These are phyloP conservation scores for Goniomonas avonlea DNA, from an alignment of 78 protist genomes.

Conservation along the genomic window DNA sequence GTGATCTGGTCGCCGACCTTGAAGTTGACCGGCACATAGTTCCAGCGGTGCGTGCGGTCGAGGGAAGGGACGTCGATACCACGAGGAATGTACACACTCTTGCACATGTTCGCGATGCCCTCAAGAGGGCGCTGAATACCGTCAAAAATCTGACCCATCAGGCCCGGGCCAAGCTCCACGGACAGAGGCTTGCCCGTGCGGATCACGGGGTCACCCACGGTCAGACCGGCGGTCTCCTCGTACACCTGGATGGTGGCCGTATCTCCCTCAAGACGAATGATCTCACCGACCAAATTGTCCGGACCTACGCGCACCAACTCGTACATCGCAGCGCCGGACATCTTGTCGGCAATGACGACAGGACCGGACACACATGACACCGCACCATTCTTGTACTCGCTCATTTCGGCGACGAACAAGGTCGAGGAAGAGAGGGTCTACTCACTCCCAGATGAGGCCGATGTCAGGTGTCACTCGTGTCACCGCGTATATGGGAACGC, in stretches of 20 bases:
- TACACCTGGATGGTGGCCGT: conserved; percentile 96
- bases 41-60: conserved; percentile 65
- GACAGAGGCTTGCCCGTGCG: conserved; percentile 97
- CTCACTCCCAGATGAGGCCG: background rate
- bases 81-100: conserved; percentile 24
- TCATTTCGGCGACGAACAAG: background rate
- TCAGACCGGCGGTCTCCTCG: conserved; percentile 86
- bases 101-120: conserved; percentile 35
- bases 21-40: conserved; percentile 63
- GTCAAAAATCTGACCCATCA: conserved; percentile 91
- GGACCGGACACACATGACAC: conserved; percentile 95
- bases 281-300: conserved; percentile 94
- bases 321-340: conserved; percentile 99
- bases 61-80: conserved; percentile 90
- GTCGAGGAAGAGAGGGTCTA: background rate
- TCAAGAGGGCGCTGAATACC: conserved; percentile 99
- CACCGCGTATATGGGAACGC: background rate
- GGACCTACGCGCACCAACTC: conserved; percentile 99
- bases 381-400: conserved; percentile 48
- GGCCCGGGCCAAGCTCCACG: conserved; percentile 99
- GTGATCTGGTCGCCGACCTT: conserved; percentile 80
- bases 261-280: conserved; percentile 97
- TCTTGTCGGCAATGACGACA: conserved; percentile 96
- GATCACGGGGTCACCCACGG: conserved; percentile 97
- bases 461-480: background rate